Percentiles rank a stretch among this genome's conserved stretches.
Conservation (phyloP, 2,329 filamentous ascomycete species). For the Onygenales sp. region DNA sequence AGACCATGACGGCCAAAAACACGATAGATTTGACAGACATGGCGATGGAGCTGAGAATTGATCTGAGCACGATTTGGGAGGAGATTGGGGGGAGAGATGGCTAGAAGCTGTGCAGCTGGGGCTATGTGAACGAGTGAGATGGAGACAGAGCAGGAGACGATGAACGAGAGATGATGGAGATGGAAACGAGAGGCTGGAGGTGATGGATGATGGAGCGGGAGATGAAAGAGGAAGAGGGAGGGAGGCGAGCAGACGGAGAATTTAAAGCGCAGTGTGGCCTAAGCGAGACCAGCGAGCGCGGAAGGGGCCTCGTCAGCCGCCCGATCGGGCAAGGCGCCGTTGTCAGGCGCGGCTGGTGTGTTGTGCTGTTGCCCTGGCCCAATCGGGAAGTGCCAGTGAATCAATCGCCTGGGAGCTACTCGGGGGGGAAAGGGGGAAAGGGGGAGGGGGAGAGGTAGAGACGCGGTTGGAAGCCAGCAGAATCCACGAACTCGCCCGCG, state of each 20-base stretch:
- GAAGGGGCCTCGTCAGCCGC: neutral
- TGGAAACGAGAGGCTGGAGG: neutral
- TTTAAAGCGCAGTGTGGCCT: slow-evolving; percentile 6
- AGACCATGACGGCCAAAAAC: slow-evolving; percentile 14
- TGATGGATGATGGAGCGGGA: neutral
- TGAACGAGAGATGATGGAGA: slow-evolving; percentile 4
- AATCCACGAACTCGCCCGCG: too few relatives aligned
- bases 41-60: neutral
- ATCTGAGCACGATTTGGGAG: neutral
- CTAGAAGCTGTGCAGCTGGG: neutral
- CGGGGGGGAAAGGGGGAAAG: too few relatives aligned
- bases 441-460: too few relatives aligned
- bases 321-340: neutral
- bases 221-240: slow-evolving; percentile 1
- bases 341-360: too few relatives aligned
- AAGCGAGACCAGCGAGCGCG: neutral
- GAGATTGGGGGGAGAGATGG: slow-evolving; percentile 7
- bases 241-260: slow-evolving; percentile 3
- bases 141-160: neutral
- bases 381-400: too few relatives aligned
- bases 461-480: too few relatives aligned
- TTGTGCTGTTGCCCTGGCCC: too few relatives aligned
- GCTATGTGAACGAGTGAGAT: slow-evolving; percentile 4
- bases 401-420: too few relatives aligned
- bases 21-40: slow-evolving; percentile 12